These are phyloP conservation scores for Papiliotrema terrestris DNA, from an alignment of 1,284 basidiomycete species.

Conservation along the genomic window DNA sequence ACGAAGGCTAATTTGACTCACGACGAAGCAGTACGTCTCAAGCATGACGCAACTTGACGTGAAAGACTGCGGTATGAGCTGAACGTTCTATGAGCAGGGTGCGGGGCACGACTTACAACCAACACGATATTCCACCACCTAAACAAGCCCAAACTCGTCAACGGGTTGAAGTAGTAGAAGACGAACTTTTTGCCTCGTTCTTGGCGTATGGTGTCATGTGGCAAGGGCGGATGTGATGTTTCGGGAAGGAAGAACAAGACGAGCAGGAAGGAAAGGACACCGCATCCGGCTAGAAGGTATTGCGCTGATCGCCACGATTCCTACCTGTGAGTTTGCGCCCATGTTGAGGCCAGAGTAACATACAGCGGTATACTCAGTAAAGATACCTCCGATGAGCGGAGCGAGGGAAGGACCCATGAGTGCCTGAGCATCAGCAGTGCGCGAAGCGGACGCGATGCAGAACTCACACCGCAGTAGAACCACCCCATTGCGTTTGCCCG, in stretches of 20 bases:
- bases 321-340: background rate
- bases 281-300: slow-evolving; percentile 50
- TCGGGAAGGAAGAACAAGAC: slow-evolving; percentile 63
- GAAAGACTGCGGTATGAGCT: slow-evolving; percentile 16
- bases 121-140: slow-evolving; percentile 59
- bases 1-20: background rate
- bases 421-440: slow-evolving; percentile 4
- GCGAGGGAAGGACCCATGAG: slow-evolving; percentile 41
- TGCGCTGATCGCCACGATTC: slow-evolving; percentile 67
- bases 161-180: slow-evolving; percentile 60
- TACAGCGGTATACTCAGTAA: slow-evolving; percentile 46
- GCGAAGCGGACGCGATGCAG: background rate
- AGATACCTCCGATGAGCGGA: slow-evolving; percentile 46
- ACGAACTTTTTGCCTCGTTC: slow-evolving; percentile 45
- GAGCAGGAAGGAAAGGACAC: slow-evolving; percentile 52
- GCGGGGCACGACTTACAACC: slow-evolving; percentile 51
- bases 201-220: slow-evolving; percentile 28
- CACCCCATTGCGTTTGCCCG: slow-evolving; percentile 62
- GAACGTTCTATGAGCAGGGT: too few species aligned
- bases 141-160: slow-evolving; percentile 56
- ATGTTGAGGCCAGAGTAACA: background rate
- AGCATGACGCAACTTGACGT: slow-evolving; percentile 33
- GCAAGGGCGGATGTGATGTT: slow-evolving; percentile 58
- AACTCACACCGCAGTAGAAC: slow-evolving; percentile 56
- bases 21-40: slow-evolving; percentile 32